A percentile compares a stretch with the other conserved stretches of the same genome.
These are phyloP conservation scores for Pseudogymnoascus sp. DNA, from an alignment of 2,329 filamentous ascomycete species.

Conservation along the genomic window DNA sequence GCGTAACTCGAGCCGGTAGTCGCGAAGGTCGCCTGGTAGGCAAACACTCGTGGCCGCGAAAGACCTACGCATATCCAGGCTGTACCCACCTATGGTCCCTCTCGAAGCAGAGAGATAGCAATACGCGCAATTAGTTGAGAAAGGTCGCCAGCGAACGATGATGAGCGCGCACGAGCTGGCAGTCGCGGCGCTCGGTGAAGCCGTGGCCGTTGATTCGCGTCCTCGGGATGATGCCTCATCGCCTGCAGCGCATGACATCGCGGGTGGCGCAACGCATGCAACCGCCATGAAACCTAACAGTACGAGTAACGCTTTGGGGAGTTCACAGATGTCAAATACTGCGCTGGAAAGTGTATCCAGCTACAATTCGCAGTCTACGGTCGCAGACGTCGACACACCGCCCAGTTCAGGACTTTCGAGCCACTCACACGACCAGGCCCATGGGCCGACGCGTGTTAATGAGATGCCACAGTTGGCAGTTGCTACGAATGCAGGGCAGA, in stretches of 20 bases:
- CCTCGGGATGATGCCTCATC: constrained; percentile 18
- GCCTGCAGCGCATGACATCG: constrained; percentile 18
- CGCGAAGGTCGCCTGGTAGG: constrained; percentile 3
- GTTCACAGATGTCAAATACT: background rate
- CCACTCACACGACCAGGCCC: constrained; percentile 13
- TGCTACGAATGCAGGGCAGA: constrained; percentile 41
- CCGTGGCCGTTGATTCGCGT: constrained; percentile 13
- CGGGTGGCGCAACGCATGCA: constrained; percentile 22
- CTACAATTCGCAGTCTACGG: constrained; percentile 15
- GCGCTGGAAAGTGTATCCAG: background rate
- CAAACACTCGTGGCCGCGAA: background rate
- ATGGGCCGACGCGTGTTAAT: constrained; percentile 11
- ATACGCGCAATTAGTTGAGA: background rate
- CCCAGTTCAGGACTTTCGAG: constrained; percentile 10
- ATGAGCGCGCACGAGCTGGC: constrained; percentile 26
- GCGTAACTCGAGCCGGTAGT: background rate
- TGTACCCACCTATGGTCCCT: background rate
- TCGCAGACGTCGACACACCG: constrained; percentile 12
- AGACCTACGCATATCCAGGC: constrained; percentile 1
- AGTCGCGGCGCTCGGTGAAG: constrained; percentile 23
- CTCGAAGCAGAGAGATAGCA: constrained; percentile 4
- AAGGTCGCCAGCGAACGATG: background rate
- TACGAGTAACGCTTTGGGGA: background rate
- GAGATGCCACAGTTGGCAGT: constrained; percentile 10
- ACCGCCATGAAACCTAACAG: constrained; percentile 19